These are phyloP conservation scores for Aegilops tauschii DNA, from an alignment of 176 grass and related monocot genomes.

Conservation along the genomic window DNA sequence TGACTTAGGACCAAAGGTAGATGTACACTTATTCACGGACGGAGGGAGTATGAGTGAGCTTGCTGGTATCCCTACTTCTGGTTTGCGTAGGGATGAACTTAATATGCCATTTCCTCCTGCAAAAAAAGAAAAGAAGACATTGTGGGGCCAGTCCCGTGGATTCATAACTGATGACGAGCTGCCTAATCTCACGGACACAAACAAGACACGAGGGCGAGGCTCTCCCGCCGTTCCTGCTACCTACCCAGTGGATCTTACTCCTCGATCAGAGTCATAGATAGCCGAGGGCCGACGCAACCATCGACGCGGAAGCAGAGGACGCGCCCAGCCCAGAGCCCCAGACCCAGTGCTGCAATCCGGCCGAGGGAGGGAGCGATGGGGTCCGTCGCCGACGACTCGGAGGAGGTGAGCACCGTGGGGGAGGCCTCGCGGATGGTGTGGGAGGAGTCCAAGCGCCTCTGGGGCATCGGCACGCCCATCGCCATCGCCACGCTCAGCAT, in stretches of 20 bases:
- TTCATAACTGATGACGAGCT: neutral
- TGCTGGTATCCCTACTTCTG: too few species aligned
- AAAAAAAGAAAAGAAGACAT: neutral
- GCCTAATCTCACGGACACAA: neutral
- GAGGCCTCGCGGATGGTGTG: conserved; percentile 26
- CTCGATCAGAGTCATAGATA: neutral
- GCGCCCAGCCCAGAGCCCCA: too few species aligned
- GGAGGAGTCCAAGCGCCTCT: conserved; percentile 42
- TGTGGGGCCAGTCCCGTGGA: neutral
- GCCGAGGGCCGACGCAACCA: neutral
- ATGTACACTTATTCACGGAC: too few species aligned
- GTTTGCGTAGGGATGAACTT: too few species aligned
- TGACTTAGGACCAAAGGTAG: too few species aligned
- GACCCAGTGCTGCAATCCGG: neutral
- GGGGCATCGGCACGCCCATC: conserved; percentile 57
- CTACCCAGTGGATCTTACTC: neutral
- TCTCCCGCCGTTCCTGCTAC: neutral
- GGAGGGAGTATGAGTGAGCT: too few species aligned
- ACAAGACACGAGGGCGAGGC: neutral
- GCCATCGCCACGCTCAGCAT: conserved; percentile 33
- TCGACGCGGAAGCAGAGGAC: neutral
- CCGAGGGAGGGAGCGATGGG: neutral
- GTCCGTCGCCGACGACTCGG: neutral
- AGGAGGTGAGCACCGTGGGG: neutral
- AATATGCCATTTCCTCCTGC: too few species aligned